These are phyloP conservation scores for Carallia pectinifolia DNA, from an alignment of 345 rosid genomes.

Conservation along the genomic window DNA sequence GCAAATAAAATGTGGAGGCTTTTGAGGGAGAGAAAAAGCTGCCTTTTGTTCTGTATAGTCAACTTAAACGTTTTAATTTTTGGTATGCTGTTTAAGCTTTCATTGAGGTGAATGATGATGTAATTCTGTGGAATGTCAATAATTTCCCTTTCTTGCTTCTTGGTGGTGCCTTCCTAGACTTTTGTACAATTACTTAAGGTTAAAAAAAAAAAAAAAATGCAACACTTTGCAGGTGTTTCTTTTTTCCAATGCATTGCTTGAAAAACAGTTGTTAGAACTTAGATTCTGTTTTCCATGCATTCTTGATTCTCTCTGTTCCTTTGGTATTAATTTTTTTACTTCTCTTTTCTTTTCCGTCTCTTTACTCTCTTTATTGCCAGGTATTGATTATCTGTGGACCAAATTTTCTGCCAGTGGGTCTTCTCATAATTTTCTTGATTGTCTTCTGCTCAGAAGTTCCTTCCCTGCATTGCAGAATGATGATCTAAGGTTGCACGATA, in stretches of 20 bases:
- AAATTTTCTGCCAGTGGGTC: not conserved
- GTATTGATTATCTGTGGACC: not conserved
- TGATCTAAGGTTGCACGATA: constrained; percentile 60
- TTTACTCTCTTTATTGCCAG: not conserved
- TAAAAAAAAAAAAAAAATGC: too few relatives aligned
- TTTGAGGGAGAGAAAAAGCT: too few relatives aligned
- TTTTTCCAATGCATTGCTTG: not conserved
- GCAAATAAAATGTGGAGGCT: too few relatives aligned
- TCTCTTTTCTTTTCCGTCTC: not conserved
- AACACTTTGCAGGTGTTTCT: too few relatives aligned
- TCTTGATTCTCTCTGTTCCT: not conserved
- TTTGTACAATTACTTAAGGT: too few relatives aligned
- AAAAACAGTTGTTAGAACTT: not conserved
- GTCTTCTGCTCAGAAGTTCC: constrained; percentile 26
- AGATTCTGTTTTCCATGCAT: not conserved
- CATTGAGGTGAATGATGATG: too few relatives aligned
- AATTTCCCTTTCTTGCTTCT: too few relatives aligned
- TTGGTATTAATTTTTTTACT: not conserved
- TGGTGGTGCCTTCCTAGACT: too few relatives aligned
- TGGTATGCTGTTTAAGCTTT: too few relatives aligned
- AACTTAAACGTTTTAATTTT: too few relatives aligned
- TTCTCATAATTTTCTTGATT: constrained; percentile 26
- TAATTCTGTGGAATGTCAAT: too few relatives aligned
- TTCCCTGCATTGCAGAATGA: constrained; percentile 58
- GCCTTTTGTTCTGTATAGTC: too few relatives aligned